These are phyloP conservation scores for Panus rudis DNA, from an alignment of 768 basidiomycete genomes.

Conservation along the genomic window DNA sequence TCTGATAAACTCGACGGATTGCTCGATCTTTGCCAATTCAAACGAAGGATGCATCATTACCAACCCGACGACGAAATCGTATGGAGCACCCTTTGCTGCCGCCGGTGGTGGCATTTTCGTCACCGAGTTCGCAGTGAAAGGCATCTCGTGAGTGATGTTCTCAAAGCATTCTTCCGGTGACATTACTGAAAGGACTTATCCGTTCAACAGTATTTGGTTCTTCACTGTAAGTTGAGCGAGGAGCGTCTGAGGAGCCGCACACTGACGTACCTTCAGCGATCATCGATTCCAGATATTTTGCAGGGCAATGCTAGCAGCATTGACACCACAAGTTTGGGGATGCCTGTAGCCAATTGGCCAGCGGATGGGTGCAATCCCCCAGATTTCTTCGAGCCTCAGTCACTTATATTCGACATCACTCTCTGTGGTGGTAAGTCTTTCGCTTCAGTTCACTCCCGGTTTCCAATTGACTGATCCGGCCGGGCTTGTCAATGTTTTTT, in stretches of 20 bases:
- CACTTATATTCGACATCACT: conserved; percentile 69
- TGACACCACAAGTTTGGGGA: conserved; percentile 52
- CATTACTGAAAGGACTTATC: conserved; percentile 1
- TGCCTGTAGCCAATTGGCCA: conserved; percentile 66
- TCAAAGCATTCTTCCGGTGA: background rate
- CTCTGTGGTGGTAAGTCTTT: conserved; percentile 46
- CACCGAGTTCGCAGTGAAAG: conserved; percentile 60
- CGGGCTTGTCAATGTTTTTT: background rate
- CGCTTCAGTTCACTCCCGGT: background rate
- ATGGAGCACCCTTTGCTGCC: conserved; percentile 57
- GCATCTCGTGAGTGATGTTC: conserved; percentile 57
- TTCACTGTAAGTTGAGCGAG: conserved; percentile 33
- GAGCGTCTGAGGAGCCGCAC: background rate
- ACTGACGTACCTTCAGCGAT: conserved; percentile 20
- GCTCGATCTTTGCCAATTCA: conserved; percentile 44
- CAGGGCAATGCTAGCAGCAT: conserved; percentile 43
- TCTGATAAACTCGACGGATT: conserved; percentile 50
- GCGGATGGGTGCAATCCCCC: conserved; percentile 45
- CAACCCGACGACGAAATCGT: conserved; percentile 48
- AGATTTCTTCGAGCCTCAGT: conserved; percentile 53
- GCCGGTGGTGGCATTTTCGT: conserved; percentile 70
- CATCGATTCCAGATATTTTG: conserved; percentile 40
- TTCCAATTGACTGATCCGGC: background rate
- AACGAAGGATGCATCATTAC: conserved; percentile 63
- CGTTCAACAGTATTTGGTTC: conserved; percentile 51